phyloP scores from a whole-genome alignment of 495 filamentous ascomycete species.

The Aspergillus sclerotioniger region DNA sequence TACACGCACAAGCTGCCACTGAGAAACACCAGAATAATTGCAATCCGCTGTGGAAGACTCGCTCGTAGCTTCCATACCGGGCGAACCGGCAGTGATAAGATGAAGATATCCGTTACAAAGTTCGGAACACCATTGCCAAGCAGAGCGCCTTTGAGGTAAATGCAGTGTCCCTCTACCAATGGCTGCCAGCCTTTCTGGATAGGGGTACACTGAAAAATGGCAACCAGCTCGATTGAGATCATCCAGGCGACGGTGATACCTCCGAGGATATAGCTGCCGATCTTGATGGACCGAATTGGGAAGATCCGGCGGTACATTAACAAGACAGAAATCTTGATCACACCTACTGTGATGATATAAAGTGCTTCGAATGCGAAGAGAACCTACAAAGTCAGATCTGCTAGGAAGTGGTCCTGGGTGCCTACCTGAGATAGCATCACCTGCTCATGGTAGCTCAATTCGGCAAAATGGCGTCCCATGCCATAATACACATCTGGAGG shows the following conservation, averaged over 20 bases:
- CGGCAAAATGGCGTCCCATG: constrained; percentile 13
- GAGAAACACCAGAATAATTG: too few species aligned
- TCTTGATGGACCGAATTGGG: constrained; percentile 5
- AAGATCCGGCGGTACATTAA: constrained; percentile 16
- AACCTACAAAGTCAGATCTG: constrained; percentile 20
- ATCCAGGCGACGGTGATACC: constrained; percentile 13
- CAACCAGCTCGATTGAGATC: constrained; percentile 12
- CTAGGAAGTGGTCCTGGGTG: too few species aligned
- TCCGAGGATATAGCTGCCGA: constrained; percentile 9
- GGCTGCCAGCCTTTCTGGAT: too few species aligned
- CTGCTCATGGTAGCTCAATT: neutral
- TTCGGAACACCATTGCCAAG: constrained; percentile 6
- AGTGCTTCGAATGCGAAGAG: constrained; percentile 15
- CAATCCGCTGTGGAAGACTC: too few species aligned
- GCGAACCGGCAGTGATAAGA: too few species aligned
- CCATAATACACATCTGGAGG: constrained; percentile 7
- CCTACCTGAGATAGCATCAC: neutral
- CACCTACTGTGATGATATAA: constrained; percentile 12
- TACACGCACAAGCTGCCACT: too few species aligned
- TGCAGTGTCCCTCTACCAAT: too few species aligned
- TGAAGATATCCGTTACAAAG: constrained; percentile 7
- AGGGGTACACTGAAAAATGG: constrained; percentile 6
- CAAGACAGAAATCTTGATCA: constrained; percentile 14
- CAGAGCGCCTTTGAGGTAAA: too few species aligned
- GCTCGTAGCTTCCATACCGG: too few species aligned